These are phyloP conservation scores for Parachaetomium inaequale DNA, from an alignment of 495 filamentous ascomycete species.

Conservation along the genomic window DNA sequence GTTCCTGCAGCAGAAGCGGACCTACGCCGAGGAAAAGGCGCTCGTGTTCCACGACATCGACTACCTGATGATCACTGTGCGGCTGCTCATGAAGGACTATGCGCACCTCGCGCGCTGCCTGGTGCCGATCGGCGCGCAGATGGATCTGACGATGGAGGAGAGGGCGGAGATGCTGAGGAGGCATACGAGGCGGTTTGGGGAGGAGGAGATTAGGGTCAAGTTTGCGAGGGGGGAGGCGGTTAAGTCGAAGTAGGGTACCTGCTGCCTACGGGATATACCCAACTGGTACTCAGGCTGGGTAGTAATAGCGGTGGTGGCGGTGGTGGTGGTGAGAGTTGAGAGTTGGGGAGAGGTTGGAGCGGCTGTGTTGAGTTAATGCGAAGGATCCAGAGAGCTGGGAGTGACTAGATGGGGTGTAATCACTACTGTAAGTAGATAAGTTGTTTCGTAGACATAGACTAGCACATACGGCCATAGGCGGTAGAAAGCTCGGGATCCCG, in stretches of 20 bases:
- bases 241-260: too few relatives aligned
- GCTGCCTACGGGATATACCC: too few relatives aligned
- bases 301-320: too few relatives aligned
- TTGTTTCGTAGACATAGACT: too few relatives aligned
- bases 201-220: conserved; percentile 4
- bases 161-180: not conserved
- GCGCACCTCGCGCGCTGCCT: not conserved
- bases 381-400: too few relatives aligned
- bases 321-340: too few relatives aligned
- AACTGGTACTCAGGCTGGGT: too few relatives aligned
- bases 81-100: conserved; percentile 1
- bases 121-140: conserved; percentile 5
- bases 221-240: not conserved
- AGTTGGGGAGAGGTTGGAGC: too few relatives aligned
- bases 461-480: not conserved
- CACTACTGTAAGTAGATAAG: too few relatives aligned
- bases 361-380: too few relatives aligned
- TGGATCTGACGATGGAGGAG: not conserved
- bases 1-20: not conserved
- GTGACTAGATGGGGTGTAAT: too few relatives aligned
- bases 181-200: not conserved
- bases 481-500: not conserved
- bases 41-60: conserved; percentile 8
- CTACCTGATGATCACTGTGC: conserved; percentile 1
- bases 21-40: not conserved